Evolutionary conservation across 2,329 filamentous ascomycete species (phyloP).

Genomic region (Aspergillus caelatus): DNA sequence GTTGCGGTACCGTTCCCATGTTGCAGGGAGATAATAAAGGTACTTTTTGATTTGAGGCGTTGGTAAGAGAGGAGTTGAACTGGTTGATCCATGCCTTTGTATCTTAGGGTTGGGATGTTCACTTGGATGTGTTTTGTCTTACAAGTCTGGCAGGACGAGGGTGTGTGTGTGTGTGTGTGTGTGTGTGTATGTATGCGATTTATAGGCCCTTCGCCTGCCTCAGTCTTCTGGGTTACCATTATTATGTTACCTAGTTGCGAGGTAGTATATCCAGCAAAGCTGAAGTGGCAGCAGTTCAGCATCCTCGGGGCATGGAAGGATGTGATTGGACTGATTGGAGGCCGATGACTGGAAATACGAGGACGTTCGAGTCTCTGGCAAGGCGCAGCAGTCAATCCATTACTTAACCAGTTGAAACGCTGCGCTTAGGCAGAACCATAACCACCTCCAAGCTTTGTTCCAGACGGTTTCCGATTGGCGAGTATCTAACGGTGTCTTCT

Average conservation of each 20-base stretch:
- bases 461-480: not conserved
- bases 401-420: not conserved
- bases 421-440: not conserved
- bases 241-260: not conserved
- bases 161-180: not conserved
- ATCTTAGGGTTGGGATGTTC: not conserved
- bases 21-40: not conserved
- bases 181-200: not conserved
- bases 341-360: not conserved
- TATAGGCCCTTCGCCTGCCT: not conserved
- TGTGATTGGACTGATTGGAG: not conserved
- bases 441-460: not conserved
- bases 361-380: not conserved
- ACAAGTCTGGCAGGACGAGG: not conserved
- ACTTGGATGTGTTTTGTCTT: too few relatives aligned
- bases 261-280: not conserved
- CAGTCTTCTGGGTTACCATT: not conserved
- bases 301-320: not conserved
- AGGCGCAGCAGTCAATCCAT: not conserved
- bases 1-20: not conserved
- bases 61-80: not conserved
- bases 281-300: not conserved
- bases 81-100: not conserved
- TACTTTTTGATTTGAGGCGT: not conserved
- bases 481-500: too few relatives aligned